A percentile compares a stretch with the other conserved stretches of the same genome.
These are phyloP conservation scores for Begonia peltatifolia DNA, from an alignment of 306 rosid species.

Conservation along the genomic window DNA sequence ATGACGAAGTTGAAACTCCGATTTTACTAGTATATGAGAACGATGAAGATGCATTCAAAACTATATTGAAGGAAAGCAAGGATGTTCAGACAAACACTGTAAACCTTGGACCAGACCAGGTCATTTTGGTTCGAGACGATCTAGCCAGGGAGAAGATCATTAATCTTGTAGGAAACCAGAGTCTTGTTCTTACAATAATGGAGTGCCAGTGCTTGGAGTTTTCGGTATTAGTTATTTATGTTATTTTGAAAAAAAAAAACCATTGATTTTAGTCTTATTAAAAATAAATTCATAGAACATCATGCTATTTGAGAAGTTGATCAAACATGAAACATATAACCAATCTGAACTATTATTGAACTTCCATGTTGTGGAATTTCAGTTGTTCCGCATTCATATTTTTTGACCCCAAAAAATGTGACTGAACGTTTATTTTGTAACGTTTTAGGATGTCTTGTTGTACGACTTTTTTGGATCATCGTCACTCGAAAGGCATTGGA, in stretches of 20 bases:
- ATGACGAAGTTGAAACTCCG: conserved; percentile 28
- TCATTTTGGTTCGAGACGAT: conserved; percentile 60
- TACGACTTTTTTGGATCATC: conserved; percentile 53
- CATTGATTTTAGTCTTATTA: too few relatives aligned
- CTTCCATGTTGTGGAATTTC: too few relatives aligned
- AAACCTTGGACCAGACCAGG: conserved; percentile 57
- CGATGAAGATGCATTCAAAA: conserved; percentile 24
- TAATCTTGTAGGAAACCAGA: conserved; percentile 27
- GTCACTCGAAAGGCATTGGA: conserved; percentile 42
- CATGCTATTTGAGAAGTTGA: too few relatives aligned
- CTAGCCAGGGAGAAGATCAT: conserved; percentile 21
- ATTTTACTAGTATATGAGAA: conserved; percentile 29
- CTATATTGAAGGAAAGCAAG: conserved; percentile 25
- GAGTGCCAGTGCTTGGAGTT: conserved; percentile 66
- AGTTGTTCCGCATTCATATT: too few relatives aligned
- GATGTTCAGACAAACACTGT: background rate
- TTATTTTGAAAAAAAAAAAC: too few relatives aligned
- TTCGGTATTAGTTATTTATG: conserved; percentile 25
- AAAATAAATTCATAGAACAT: too few relatives aligned
- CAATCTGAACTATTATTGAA: too few relatives aligned
- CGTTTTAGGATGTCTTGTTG: conserved; percentile 45
- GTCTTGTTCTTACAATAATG: conserved; percentile 45
- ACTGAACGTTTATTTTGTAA: too few relatives aligned
- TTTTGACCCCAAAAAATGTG: too few relatives aligned
- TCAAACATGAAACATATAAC: too few relatives aligned